Percentiles rank a stretch among this genome's conserved stretches.
phyloP scores from a whole-genome alignment of 352 stramenopile species.

The Phytophthora palmivora region DNA sequence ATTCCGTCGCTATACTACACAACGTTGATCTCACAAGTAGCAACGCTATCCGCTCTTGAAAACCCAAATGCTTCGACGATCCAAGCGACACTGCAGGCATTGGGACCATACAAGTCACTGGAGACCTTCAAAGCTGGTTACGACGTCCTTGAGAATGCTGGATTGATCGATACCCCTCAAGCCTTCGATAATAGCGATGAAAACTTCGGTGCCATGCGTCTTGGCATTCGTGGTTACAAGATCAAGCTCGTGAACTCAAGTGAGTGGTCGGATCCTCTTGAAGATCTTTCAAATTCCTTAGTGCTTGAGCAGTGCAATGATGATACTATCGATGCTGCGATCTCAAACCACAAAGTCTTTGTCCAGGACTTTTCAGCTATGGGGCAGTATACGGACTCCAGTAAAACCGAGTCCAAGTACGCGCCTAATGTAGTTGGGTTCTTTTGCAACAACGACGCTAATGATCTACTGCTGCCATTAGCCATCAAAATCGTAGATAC shows the following conservation, averaged over 20 bases:
- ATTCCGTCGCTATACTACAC: conserved; percentile 38
- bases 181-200: no score
- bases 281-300: conserved; percentile 13
- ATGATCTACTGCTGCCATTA: conserved; percentile 32
- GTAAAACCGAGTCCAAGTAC: conserved; percentile 35
- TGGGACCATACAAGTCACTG: conserved; percentile 32
- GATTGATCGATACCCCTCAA: no score
- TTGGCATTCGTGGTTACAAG: conserved; percentile 39
- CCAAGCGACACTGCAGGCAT: conserved; percentile 16
- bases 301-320: conserved; percentile 29
- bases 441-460: conserved; percentile 40
- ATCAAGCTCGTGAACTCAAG: conserved; percentile 28
- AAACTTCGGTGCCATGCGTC: conserved; percentile 28
- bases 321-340: conserved; percentile 14
- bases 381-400: conserved; percentile 32
- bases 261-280: conserved; percentile 28
- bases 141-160: conserved; percentile 23
- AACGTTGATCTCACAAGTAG: conserved; percentile 32
- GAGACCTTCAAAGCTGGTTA: conserved; percentile 39
- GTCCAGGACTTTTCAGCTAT: conserved; percentile 31
- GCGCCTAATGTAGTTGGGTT: conserved; percentile 38
- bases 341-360: conserved; percentile 33
- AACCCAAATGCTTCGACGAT: conserved; percentile 31
- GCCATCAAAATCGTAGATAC: conserved; percentile 41
- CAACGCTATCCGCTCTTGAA: conserved; percentile 19